Evolutionary conservation across 106 monocot species (phyloP).

Genomic region (Triglochin maritima): DNA sequence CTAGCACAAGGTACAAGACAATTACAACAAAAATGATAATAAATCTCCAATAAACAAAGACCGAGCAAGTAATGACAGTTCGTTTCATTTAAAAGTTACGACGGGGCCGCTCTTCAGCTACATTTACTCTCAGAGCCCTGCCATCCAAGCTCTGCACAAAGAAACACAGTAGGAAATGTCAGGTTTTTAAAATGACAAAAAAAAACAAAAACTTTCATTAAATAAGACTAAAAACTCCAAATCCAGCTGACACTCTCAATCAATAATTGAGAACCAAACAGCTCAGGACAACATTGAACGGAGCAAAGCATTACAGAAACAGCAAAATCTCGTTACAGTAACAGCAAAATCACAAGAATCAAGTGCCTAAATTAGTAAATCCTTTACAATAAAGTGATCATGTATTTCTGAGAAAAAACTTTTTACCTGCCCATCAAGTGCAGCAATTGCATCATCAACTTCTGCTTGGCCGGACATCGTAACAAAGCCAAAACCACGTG

Average conservation of each 20-base stretch:
- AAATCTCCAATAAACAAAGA: no score
- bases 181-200: neutral
- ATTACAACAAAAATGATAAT: no score
- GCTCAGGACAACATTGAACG: no score
- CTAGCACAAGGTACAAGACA: no score
- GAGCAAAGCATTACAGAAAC: no score
- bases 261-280: no score
- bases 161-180: neutral
- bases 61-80: no score
- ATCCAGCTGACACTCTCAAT: no score
- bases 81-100: slow-evolving; percentile 1
- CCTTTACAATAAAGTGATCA: neutral
- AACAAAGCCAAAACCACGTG: slow-evolving; percentile 88
- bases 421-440: slow-evolving; percentile 84
- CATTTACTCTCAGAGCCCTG: slow-evolving; percentile 53
- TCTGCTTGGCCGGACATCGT: slow-evolving; percentile 62
- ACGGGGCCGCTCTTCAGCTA: slow-evolving; percentile 59
- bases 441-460: slow-evolving; percentile 82
- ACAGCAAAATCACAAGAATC: no score
- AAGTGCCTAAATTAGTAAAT: no score
- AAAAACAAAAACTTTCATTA: neutral
- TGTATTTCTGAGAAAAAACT: neutral
- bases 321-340: no score
- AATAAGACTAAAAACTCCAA: neutral
- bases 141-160: slow-evolving; percentile 59